Evolutionary conservation across 805 yeast genomes (phyloP).

Genomic region (Dipodascus albidus): DNA sequence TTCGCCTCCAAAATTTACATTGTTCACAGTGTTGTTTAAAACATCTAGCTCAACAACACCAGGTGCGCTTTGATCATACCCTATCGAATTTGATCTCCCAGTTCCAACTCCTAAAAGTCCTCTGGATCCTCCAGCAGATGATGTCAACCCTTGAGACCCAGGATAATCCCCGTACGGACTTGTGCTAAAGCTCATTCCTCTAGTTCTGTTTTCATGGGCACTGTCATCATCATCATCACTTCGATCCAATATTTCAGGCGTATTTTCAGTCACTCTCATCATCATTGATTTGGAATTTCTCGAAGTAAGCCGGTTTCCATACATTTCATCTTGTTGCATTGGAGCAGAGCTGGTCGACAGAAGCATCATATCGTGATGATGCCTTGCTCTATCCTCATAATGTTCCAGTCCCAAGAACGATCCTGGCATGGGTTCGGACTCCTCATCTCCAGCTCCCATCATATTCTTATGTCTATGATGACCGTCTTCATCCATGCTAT

Average conservation of each 20-base stretch:
- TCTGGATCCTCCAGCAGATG: not conserved
- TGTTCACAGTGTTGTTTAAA: not conserved
- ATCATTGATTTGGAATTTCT: not conserved
- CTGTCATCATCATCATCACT: not conserved
- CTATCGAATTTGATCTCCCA: not conserved
- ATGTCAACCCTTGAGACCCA: not conserved
- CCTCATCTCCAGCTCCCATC: not conserved
- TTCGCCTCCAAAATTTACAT: not conserved
- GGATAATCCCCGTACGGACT: not conserved
- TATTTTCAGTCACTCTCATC: not conserved
- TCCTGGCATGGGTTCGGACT: not conserved
- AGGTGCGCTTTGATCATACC: not conserved
- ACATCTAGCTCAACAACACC: slow-evolving; percentile 2
- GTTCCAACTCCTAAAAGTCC: not conserved
- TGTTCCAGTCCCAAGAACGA: not conserved
- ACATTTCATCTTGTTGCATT: not conserved
- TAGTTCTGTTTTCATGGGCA: not conserved
- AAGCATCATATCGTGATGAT: not conserved
- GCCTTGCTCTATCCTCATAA: not conserved
- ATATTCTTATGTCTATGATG: not conserved
- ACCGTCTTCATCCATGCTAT: not conserved
- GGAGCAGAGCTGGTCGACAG: not conserved
- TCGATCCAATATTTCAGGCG: not conserved
- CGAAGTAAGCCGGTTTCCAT: not conserved
- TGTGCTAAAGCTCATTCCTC: not conserved